Conservation (phyloP, 768 basidiomycete genomes). For the Mycena polygramma region DNA sequence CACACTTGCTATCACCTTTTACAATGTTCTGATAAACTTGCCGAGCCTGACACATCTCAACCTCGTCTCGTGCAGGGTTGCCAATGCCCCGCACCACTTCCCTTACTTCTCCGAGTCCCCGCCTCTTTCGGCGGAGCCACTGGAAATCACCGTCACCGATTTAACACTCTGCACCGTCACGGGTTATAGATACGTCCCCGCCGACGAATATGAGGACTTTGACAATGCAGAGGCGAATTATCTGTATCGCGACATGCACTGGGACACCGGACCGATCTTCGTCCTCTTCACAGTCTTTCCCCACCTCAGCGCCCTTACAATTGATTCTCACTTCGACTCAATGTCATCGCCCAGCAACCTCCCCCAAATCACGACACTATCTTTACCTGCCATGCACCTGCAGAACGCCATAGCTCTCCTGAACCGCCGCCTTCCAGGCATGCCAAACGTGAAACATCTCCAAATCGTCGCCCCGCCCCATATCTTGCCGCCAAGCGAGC, state of each 20-base stretch:
- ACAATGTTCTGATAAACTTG: conserved; percentile 3
- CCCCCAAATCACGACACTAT: conserved; percentile 2
- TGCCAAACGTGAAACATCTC: too few species aligned
- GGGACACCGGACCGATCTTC: too few species aligned
- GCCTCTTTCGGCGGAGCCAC: background rate
- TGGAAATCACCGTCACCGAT: background rate
- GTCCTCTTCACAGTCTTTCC: conserved; percentile 1
- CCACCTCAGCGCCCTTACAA: background rate
- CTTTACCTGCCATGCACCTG: background rate
- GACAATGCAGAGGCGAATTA: background rate
- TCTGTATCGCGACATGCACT: too few species aligned
- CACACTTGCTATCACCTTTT: background rate
- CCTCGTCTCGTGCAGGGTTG: background rate
- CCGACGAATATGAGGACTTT: background rate
- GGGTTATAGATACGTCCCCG: background rate
- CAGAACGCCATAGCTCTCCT: background rate
- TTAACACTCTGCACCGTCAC: background rate
- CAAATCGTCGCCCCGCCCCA: too few species aligned
- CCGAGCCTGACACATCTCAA: conserved; percentile 2
- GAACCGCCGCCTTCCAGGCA: background rate
- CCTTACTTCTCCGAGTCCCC: conserved; percentile 3
- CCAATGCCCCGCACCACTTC: conserved; percentile 1
- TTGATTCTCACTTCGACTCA: too few species aligned
- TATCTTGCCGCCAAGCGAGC: too few species aligned
- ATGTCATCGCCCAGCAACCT: too few species aligned